Evolutionary conservation across 768 basidiomycete species (phyloP).

Genomic region (Boletus tomentosulus): DNA sequence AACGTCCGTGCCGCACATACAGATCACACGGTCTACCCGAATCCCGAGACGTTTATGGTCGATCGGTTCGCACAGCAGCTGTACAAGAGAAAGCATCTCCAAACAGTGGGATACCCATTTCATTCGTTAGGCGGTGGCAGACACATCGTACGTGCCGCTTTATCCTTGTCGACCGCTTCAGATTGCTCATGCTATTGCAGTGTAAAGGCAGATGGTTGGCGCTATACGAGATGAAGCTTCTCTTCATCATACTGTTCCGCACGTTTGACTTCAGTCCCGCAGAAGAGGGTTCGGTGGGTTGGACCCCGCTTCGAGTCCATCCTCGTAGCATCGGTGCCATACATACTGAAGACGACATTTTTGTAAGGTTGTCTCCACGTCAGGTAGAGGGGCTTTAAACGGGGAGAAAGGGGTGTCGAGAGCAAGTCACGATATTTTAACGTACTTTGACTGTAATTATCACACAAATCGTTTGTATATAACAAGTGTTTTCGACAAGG

Average conservation of each 20-base stretch:
- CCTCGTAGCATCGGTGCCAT: constrained; percentile 8
- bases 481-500: no score
- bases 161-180: not conserved
- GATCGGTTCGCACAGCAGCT: constrained; percentile 18
- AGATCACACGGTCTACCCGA: constrained; percentile 9
- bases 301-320: constrained; percentile 10
- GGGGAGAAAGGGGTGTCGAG: not conserved
- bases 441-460: not conserved
- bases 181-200: not conserved
- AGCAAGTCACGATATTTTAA: not conserved
- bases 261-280: constrained; percentile 12
- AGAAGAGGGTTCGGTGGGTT: not conserved
- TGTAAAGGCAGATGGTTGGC: constrained; percentile 26
- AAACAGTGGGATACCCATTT: constrained; percentile 11
- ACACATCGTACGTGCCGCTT: constrained; percentile 12
- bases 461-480: not conserved
- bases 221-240: constrained; percentile 20
- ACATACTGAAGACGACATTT: constrained; percentile 19
- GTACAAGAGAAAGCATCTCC: constrained; percentile 11
- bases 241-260: constrained; percentile 14
- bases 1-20: constrained; percentile 18
- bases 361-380: constrained; percentile 6
- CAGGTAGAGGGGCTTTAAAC: not conserved
- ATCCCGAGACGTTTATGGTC: constrained; percentile 12
- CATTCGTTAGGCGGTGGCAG: constrained; percentile 16